Evolutionary conservation across 768 basidiomycete genomes (phyloP), one percentile per base, ranked within the genome.

Genomic region (Gymnopilus junonius): DNA sequence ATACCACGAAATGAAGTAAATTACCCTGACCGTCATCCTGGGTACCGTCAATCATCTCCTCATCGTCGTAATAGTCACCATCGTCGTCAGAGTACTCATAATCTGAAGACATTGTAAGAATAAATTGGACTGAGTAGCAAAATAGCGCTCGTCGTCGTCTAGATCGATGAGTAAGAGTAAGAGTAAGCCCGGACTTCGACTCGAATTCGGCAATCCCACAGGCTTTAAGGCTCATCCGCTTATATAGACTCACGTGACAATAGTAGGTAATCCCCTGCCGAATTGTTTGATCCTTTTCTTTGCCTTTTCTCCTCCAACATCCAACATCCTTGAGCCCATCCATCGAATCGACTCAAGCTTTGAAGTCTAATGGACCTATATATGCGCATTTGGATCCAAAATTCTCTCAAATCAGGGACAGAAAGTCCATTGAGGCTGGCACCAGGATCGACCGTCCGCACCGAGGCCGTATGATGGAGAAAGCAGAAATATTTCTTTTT

Each of bases 71-170:
- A 75, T 87, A 89, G 17, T 86, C 83, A 43, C 71, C 77, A 58
- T 90, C 89, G 37, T 89, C 85, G 73, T 91, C 89, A 4, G 88
- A 90, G 71, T 84, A 83, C 37, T 90, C 89, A 64, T 87, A 87
- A 75, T 91, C 90, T 58, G 90, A 90, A 20, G 76, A 74, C 81
- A 82, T 82, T 43, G 51, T 63, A 2, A 29, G 15, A 12, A 14
- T 8, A 32, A 25, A 8, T 20, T 12, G 20, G 10, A 6, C 11
- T 51, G 37, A 8, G n/a, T 2, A 20, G 45, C 17, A 29, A 50
- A 51, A 57, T 20, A 17, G n/a, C 23, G 59, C n/a, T 25, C 11
- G 40, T 55, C 29, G 51, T 27, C n/a, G 51, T 54, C 17, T 43
- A 23, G 59, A 61, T 61, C 59, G 59, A 61, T 40, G 50, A 61